Evolutionary conservation across 2,329 filamentous ascomycete species (phyloP).

Genomic region (Knufia petricola): DNA sequence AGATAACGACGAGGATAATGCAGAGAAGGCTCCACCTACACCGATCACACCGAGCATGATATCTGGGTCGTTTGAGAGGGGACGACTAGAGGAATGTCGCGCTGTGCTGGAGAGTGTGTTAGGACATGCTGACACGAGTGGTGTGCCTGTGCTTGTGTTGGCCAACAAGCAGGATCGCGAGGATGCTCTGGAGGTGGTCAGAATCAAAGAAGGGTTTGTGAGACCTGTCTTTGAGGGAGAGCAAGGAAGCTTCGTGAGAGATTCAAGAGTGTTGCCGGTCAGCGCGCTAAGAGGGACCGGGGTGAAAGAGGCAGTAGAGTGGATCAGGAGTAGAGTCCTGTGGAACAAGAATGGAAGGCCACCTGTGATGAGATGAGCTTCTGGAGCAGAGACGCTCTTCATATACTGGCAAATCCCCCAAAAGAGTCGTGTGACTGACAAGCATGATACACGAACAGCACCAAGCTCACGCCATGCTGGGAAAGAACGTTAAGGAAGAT

Average conservation of each 20-base stretch:
- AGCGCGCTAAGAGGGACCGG: constrained; percentile 76
- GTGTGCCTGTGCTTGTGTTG: constrained; percentile 81
- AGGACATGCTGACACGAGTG: constrained; percentile 75
- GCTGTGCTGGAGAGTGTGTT: constrained; percentile 84
- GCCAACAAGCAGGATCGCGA: constrained; percentile 98
- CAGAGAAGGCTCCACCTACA: constrained; percentile 27
- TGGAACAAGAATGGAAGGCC: constrained; percentile 94
- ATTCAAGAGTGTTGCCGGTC: constrained; percentile 82
- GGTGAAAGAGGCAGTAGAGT: constrained; percentile 92
- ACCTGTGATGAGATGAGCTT: constrained; percentile 86
- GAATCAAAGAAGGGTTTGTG: constrained; percentile 93
- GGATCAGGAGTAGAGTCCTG: constrained; percentile 81
- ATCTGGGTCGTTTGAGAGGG: constrained; percentile 24
- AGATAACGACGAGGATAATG: constrained; percentile 16
- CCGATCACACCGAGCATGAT: constrained; percentile 27
- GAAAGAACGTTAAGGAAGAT: too few relatives aligned
- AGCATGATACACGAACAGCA: too few relatives aligned
- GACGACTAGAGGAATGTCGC: constrained; percentile 76
- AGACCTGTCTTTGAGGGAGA: constrained; percentile 93
- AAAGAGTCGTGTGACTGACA: too few relatives aligned
- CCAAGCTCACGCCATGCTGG: too few relatives aligned
- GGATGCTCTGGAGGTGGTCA: constrained; percentile 92
- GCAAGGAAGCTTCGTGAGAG: constrained; percentile 73
- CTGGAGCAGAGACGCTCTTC: too few relatives aligned
- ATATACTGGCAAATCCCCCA: too few relatives aligned